Conservation (phyloP, 2,329 filamentous ascomycete genomes). For the Reticulascus tulasneorum region DNA sequence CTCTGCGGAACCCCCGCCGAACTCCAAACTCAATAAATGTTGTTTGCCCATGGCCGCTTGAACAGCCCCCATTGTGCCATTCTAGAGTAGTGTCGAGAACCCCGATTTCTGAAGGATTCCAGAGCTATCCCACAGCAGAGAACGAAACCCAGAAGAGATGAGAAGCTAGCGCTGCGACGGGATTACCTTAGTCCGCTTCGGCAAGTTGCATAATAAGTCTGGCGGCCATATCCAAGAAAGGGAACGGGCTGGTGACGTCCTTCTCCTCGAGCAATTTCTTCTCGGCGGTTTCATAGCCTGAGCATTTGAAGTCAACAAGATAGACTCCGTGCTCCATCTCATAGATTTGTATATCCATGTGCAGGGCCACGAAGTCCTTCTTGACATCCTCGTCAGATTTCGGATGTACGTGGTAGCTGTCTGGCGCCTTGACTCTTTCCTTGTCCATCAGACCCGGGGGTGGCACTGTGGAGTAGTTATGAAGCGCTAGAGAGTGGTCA, state of each 20-base stretch:
- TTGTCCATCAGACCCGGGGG: conserved; percentile 2
- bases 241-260: conserved; percentile 91
- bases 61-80: conserved; percentile 2
- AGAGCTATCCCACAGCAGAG: conserved; percentile 1
- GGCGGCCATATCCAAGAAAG: conserved; percentile 90
- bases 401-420: conserved; percentile 35
- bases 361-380: conserved; percentile 76
- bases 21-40: not conserved
- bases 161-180: not conserved
- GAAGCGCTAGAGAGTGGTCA: conserved; percentile 30
- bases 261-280: conserved; percentile 82
- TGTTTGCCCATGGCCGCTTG: not conserved
- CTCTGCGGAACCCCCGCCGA: not conserved
- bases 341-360: conserved; percentile 94
- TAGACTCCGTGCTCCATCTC: conserved; percentile 90
- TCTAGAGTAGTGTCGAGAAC: no score
- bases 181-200: conserved; percentile 58
- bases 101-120: conserved; percentile 6
- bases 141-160: conserved; percentile 5
- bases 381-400: conserved; percentile 38
- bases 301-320: conserved; percentile 97
- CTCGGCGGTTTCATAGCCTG: conserved; percentile 81
- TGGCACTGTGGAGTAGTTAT: conserved; percentile 25
- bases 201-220: conserved; percentile 90
- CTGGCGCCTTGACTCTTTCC: conserved; percentile 20